Evolutionary conservation across 1,284 basidiomycete genomes (phyloP).

Genomic region (Agroathelia rolfsii): DNA sequence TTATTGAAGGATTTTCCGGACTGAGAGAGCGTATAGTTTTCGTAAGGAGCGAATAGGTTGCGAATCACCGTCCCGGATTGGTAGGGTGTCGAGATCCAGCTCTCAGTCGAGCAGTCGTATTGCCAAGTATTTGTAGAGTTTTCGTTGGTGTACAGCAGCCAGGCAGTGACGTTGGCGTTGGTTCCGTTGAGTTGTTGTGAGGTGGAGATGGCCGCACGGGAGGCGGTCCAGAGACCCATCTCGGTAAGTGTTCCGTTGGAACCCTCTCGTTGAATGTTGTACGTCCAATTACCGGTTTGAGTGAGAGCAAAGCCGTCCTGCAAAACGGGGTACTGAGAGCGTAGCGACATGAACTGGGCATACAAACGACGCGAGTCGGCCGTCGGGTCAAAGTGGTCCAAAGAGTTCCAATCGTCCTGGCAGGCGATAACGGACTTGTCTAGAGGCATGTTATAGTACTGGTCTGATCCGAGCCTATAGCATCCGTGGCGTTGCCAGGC

Average conservation of each 20-base stretch:
- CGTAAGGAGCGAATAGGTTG: constrained; percentile 80
- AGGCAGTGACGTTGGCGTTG: constrained; percentile 58
- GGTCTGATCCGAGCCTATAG: constrained; percentile 78
- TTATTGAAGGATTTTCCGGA: constrained; percentile 54
- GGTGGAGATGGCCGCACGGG: constrained; percentile 48
- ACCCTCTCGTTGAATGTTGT: constrained; percentile 66
- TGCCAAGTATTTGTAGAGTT: constrained; percentile 60
- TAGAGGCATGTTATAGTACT: constrained; percentile 86
- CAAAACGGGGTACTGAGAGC: constrained; percentile 57
- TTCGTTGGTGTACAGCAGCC: constrained; percentile 80
- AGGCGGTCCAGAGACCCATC: constrained; percentile 79
- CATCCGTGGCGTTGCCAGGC: constrained; percentile 92
- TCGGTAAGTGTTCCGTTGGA: constrained; percentile 74
- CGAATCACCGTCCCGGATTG: constrained; percentile 45
- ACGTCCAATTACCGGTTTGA: constrained; percentile 76
- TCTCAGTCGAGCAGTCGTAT: constrained; percentile 42
- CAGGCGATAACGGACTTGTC: constrained; percentile 73
- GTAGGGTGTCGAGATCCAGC: constrained; percentile 78
- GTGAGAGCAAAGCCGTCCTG: constrained; percentile 81
- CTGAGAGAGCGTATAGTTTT: constrained; percentile 56
- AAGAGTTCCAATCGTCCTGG: constrained; percentile 77
- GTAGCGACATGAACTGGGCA: constrained; percentile 63
- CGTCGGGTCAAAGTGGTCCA: constrained; percentile 90
- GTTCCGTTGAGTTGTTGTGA: constrained; percentile 49
- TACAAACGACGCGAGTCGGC: constrained; percentile 65